Conservation (phyloP, 2,329 filamentous ascomycete species). For the Hypoxylon sp. region DNA sequence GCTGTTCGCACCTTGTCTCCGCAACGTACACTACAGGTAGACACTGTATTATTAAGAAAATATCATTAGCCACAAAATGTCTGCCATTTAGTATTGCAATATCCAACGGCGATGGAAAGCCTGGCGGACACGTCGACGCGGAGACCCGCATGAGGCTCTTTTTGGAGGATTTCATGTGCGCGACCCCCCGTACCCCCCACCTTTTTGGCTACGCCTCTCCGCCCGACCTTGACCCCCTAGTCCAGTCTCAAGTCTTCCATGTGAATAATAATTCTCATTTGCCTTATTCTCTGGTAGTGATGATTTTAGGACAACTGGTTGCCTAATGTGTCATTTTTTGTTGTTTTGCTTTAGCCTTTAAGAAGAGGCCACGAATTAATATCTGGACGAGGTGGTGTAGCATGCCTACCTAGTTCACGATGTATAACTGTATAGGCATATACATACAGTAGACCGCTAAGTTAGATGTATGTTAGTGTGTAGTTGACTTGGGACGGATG, state of each 20-base stretch:
- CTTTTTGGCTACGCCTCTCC: slow-evolving; percentile 16
- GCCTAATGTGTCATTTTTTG: background rate
- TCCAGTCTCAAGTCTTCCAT: background rate
- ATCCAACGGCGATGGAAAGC: slow-evolving; percentile 22
- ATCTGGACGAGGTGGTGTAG: background rate
- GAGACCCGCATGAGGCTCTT: slow-evolving; percentile 43
- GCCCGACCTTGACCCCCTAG: slow-evolving; percentile 4
- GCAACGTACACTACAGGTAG: slow-evolving; percentile 12
- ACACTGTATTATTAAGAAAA: slow-evolving; percentile 21
- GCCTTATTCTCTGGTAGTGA: slow-evolving; percentile 1
- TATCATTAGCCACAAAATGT: slow-evolving; percentile 22
- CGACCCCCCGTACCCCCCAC: slow-evolving; percentile 18
- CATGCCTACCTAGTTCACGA: background rate
- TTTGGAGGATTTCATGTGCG: slow-evolving; percentile 18
- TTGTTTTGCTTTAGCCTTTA: slow-evolving; percentile 24
- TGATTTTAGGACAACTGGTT: slow-evolving; percentile 9
- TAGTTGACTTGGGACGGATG: slow-evolving; percentile 24
- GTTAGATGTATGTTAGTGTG: too few relatives aligned
- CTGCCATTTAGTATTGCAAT: slow-evolving; percentile 36
- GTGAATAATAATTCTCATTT: slow-evolving; percentile 8
- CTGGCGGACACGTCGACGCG: slow-evolving; percentile 26
- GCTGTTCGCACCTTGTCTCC: slow-evolving; percentile 17
- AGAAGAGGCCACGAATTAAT: slow-evolving; percentile 33
- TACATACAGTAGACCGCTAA: background rate
- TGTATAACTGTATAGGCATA: slow-evolving; percentile 1